phyloP scores from a whole-genome alignment of 2,329 filamentous ascomycete species.

The Aspergillus arachidicola region DNA sequence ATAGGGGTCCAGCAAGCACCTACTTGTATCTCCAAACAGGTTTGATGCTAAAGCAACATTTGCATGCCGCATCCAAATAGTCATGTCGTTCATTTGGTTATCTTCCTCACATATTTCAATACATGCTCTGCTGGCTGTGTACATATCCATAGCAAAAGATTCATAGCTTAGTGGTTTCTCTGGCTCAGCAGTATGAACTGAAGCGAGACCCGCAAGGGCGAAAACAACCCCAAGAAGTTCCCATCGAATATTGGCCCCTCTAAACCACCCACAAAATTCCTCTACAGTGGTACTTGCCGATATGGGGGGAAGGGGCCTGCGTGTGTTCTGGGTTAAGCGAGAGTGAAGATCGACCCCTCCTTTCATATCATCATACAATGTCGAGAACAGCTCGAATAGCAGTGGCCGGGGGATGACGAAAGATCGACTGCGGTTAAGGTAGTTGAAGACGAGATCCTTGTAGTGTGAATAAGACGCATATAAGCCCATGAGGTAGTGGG shows the following conservation, averaged over 20 bases:
- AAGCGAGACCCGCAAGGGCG: constrained; percentile 20
- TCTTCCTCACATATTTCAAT: constrained; percentile 16
- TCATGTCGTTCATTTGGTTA: constrained; percentile 10
- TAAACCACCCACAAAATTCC: constrained; percentile 14
- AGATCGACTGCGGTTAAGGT: neutral
- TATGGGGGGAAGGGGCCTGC: neutral
- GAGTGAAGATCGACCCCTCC: neutral
- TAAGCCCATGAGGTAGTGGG: neutral
- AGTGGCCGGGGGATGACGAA: constrained; percentile 1
- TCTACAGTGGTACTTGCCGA: neutral
- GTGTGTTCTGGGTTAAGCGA: neutral
- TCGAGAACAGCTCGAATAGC: neutral
- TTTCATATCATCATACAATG: neutral
- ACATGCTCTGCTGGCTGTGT: constrained; percentile 21
- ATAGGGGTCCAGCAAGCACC: constrained; percentile 15
- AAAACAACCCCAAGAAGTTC: constrained; percentile 29
- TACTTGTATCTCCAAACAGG: constrained; percentile 22
- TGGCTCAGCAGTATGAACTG: neutral
- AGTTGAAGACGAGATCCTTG: constrained; percentile 5
- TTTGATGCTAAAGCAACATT: constrained; percentile 20
- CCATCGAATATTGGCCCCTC: constrained; percentile 24
- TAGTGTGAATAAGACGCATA: neutral
- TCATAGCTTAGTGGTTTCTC: neutral
- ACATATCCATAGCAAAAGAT: constrained; percentile 21
- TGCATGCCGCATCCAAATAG: constrained; percentile 23